Percentiles rank a stretch among this genome's conserved stretches.
These are phyloP conservation scores for Gossypium aridum DNA, from an alignment of 441 rosid genomes.

Conservation along the genomic window DNA sequence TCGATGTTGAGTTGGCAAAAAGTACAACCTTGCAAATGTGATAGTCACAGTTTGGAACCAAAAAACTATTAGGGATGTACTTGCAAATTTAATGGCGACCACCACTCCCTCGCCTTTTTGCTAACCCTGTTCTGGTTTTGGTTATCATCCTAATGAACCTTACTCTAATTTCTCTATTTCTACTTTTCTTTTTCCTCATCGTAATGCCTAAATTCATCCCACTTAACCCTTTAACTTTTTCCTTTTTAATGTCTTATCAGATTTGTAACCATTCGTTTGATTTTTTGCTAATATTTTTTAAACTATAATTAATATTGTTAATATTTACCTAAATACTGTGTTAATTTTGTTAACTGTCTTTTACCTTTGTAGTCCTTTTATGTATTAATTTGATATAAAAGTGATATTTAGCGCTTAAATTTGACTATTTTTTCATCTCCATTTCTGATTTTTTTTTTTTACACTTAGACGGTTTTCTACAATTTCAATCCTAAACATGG, in stretches of 20 bases:
- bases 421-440: too few species aligned
- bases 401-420: too few species aligned
- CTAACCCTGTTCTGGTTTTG: background rate
- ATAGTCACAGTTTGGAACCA: background rate
- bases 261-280: background rate
- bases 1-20: background rate
- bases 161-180: background rate
- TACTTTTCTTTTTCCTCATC: background rate
- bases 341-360: too few species aligned
- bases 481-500: too few species aligned
- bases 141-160: background rate
- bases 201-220: background rate
- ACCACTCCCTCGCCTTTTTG: background rate
- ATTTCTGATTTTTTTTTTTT: too few species aligned
- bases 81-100: background rate
- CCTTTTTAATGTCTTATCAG: background rate
- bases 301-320: background rate
- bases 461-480: too few species aligned
- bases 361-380: too few species aligned
- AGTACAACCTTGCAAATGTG: background rate
- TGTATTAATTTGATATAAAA: too few species aligned
- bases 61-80: background rate
- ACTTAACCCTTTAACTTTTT: background rate
- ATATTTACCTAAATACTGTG: background rate
- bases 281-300: background rate